Percentiles rank a stretch among this genome's conserved stretches.
Evolutionary conservation across 2,329 filamentous ascomycete species (phyloP).

Genomic region (Triangularia setosa): DNA sequence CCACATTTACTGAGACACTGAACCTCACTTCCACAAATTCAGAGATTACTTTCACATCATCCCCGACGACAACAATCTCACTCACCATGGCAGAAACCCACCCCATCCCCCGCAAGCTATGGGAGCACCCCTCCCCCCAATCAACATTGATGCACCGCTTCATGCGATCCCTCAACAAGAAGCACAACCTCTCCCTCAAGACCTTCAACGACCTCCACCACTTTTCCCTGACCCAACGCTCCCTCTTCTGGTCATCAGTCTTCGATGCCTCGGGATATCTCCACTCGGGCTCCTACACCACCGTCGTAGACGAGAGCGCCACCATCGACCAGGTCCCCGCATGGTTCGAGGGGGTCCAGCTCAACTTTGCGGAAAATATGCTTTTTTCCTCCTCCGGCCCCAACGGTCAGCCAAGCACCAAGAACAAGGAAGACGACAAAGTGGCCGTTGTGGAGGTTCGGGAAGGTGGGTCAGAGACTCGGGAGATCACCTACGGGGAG

Average conservation of each 20-base stretch:
- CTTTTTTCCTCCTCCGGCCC: slow-evolving; percentile 58
- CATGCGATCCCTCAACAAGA: slow-evolving; percentile 61
- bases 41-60: slow-evolving; percentile 7
- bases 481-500: slow-evolving; percentile 63
- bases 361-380: slow-evolving; percentile 80
- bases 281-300: slow-evolving; percentile 55
- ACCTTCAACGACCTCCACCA: slow-evolving; percentile 66
- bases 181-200: slow-evolving; percentile 54
- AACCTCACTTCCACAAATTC: neutral
- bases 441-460: slow-evolving; percentile 70
- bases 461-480: slow-evolving; percentile 56
- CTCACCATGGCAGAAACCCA: neutral
- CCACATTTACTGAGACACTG: neutral
- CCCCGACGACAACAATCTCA: neutral
- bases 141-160: slow-evolving; percentile 64
- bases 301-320: slow-evolving; percentile 64
- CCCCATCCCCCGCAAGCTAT: slow-evolving; percentile 56
- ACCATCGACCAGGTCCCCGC: slow-evolving; percentile 68
- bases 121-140: slow-evolving; percentile 61
- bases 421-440: slow-evolving; percentile 65
- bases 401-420: slow-evolving; percentile 44
- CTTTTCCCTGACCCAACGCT: slow-evolving; percentile 61
- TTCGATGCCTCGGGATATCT: slow-evolving; percentile 60
- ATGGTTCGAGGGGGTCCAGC: slow-evolving; percentile 71
- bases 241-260: slow-evolving; percentile 62